Evolutionary conservation across 164 flowering plant species (phyloP).

Genomic region (Paratinospora sagittata): DNA sequence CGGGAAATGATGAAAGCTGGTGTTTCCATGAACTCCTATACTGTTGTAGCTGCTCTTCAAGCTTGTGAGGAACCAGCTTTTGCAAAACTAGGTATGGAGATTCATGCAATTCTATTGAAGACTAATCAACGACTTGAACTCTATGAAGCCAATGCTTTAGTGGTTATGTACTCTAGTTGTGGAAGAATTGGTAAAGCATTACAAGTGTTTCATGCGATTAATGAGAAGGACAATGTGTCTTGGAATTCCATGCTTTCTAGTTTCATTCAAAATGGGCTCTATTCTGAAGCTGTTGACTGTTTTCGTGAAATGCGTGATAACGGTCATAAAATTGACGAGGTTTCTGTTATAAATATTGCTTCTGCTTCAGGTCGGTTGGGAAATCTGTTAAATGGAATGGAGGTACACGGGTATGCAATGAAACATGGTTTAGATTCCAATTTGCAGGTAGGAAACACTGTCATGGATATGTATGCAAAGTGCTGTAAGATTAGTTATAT

Average conservation of each 20-base stretch:
- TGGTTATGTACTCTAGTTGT: conserved; percentile 62
- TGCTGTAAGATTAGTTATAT: conserved; percentile 42
- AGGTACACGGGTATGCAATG: conserved; percentile 66
- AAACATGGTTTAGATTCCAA: conserved; percentile 47
- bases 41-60: conserved; percentile 63
- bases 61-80: conserved; percentile 48
- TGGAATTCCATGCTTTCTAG: conserved; percentile 83
- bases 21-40: conserved; percentile 40
- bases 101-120: conserved; percentile 64
- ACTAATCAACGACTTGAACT: conserved; percentile 29
- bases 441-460: conserved; percentile 62
- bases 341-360: conserved; percentile 42
- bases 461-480: conserved; percentile 80
- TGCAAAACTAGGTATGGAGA: conserved; percentile 47
- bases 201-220: conserved; percentile 36
- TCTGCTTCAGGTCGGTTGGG: conserved; percentile 56
- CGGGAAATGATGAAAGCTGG: conserved; percentile 48
- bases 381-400: conserved; percentile 55
- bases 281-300: conserved; percentile 45
- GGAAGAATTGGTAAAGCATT: conserved; percentile 44
- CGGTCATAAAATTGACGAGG: conserved; percentile 47
- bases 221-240: conserved; percentile 51
- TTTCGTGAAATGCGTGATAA: conserved; percentile 35
- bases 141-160: conserved; percentile 69
- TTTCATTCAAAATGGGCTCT: conserved; percentile 55